Percentiles rank a stretch among this genome's conserved stretches.
Evolutionary conservation across 2,329 filamentous ascomycete species (phyloP).

Genomic region (Fusarium vanettenii): DNA sequence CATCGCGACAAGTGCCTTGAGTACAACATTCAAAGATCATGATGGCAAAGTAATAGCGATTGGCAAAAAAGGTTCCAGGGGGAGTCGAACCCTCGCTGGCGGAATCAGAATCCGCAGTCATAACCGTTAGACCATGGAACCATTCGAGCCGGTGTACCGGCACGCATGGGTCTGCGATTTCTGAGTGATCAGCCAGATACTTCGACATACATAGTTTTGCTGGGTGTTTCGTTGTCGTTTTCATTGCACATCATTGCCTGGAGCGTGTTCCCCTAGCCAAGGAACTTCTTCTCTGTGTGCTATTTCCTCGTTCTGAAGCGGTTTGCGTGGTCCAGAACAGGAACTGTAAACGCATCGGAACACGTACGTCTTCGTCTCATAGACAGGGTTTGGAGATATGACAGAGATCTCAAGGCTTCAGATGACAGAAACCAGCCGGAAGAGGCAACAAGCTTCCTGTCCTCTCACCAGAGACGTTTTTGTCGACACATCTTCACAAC

Average conservation of each 20-base stretch:
- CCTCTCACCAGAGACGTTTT: not conserved
- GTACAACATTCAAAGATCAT: not conserved
- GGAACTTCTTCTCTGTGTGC: not conserved
- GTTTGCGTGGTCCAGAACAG: not conserved
- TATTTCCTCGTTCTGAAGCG: not conserved
- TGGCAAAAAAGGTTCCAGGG: slow-evolving; percentile 35
- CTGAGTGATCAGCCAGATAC: not conserved
- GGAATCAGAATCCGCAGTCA: slow-evolving; percentile 46
- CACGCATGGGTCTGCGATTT: not conserved
- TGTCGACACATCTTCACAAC: not conserved
- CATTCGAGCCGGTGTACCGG: not conserved
- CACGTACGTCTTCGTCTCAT: not conserved
- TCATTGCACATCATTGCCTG: no score
- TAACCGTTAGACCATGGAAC: slow-evolving; percentile 40
- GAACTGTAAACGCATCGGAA: not conserved
- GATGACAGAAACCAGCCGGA: not conserved
- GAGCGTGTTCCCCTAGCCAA: not conserved
- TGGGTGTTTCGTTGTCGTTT: no score
- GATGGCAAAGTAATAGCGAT: not conserved
- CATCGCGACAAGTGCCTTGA: not conserved
- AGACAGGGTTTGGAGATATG: not conserved
- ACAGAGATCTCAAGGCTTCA: not conserved
- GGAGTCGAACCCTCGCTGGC: slow-evolving; percentile 45
- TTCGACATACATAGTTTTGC: not conserved
- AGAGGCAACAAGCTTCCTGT: not conserved